phyloP scores from a whole-genome alignment of 1,139 yeast species.

The Zygosaccharomyces pseudobailii region DNA sequence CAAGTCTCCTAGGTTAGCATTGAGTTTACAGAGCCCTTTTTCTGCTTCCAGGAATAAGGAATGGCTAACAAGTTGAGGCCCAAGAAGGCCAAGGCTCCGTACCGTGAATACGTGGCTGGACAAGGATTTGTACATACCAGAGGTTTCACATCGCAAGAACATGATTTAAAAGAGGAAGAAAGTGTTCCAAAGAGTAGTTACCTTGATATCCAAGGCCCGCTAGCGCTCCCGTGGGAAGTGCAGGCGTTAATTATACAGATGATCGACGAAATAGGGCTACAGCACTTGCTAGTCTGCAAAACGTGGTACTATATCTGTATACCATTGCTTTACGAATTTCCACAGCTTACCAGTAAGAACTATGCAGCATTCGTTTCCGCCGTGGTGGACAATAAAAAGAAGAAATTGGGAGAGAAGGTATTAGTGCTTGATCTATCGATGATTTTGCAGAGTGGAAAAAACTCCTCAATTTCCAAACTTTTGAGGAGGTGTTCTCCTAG shows the following conservation, averaged over 20 bases:
- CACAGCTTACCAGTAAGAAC: constrained; percentile 60
- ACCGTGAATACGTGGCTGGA: constrained; percentile 70
- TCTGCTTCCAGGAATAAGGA: constrained; percentile 1
- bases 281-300: constrained; percentile 56
- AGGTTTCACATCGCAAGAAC: constrained; percentile 12
- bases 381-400: constrained; percentile 40
- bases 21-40: not conserved
- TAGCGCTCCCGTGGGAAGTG: constrained; percentile 45
- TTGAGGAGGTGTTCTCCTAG: constrained; percentile 66
- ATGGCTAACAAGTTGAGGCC: constrained; percentile 89
- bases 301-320: constrained; percentile 55
- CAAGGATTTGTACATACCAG: constrained; percentile 37
- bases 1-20: constrained; percentile 1
- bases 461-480: constrained; percentile 79
- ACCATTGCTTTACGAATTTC: constrained; percentile 60
- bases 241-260: constrained; percentile 48
- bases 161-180: constrained; percentile 4
- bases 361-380: constrained; percentile 71
- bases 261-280: constrained; percentile 41
- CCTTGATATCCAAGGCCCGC: constrained; percentile 23
- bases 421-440: constrained; percentile 62
- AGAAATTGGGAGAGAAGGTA: constrained; percentile 40
- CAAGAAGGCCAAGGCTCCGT: constrained; percentile 71
- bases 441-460: constrained; percentile 88
- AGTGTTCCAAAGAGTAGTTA: constrained; percentile 2